A percentile compares a stretch with the other conserved stretches of the same genome.
Evolutionary conservation across 2,329 filamentous ascomycete genomes (phyloP).

Genomic region (Pyricularia sp.): DNA sequence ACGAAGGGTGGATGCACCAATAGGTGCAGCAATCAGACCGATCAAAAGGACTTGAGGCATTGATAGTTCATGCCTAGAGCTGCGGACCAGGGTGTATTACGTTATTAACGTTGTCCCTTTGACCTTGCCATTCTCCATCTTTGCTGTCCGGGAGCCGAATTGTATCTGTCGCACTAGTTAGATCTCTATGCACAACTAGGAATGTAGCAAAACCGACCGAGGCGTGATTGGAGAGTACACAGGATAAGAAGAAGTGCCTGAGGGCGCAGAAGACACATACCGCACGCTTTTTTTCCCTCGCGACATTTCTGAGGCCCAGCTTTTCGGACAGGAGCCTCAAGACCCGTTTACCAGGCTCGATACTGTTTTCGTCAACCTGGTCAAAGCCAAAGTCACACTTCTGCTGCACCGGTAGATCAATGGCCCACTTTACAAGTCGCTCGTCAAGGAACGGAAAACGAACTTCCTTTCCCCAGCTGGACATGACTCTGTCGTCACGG

Average conservation of each 20-base stretch:
- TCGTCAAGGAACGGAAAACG: conserved; percentile 90
- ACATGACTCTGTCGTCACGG: conserved; percentile 81
- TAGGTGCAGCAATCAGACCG: neutral
- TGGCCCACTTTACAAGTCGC: conserved; percentile 66
- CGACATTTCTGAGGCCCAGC: conserved; percentile 57
- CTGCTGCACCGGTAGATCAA: conserved; percentile 60
- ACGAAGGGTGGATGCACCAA: neutral
- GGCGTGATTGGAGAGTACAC: neutral
- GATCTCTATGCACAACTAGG: neutral
- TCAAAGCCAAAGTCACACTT: conserved; percentile 74
- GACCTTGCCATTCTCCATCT: conserved; percentile 59
- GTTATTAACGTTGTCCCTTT: conserved; percentile 54
- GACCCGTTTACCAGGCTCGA: conserved; percentile 72
- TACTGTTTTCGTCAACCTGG: conserved; percentile 14
- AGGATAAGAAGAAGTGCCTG: neutral
- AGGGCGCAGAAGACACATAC: conserved; percentile 30
- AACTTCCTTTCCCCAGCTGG: conserved; percentile 78
- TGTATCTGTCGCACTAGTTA: conserved; percentile 44
- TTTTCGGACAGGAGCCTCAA: conserved; percentile 64
- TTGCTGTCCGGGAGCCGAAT: conserved; percentile 70
- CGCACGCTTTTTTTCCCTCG: conserved; percentile 84
- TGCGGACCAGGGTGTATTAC: conserved; percentile 15
- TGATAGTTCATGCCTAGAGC: neutral
- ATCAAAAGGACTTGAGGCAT: neutral
- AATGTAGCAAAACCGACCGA: neutral